Base-by-base conservation (phyloP, 768 basidiomycete genomes). In the Suillus subaureus region DNA sequence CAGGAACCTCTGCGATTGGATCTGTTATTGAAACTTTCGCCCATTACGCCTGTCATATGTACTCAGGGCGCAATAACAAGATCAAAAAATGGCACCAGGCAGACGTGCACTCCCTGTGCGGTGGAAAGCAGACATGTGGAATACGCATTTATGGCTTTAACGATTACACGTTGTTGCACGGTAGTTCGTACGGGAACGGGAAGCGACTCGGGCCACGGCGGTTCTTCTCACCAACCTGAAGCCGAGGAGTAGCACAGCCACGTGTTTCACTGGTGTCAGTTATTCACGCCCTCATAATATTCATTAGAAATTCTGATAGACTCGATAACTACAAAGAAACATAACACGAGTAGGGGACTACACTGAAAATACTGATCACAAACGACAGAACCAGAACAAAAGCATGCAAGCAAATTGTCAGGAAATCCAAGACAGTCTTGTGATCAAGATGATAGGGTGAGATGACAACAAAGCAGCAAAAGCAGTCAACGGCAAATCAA, bases 71-170 rank as follows among this genome's bases (percentile, higher is more conserved):
- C 40, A 26, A 28, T 28, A 42, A 31, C 40, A 18, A 56, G 57
- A 60, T 60, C 57, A 60, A 31, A 42, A 60, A 60, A 21, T 42
- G 35, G 58, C 58, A 60, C 39, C 39, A 60, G 58, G 58, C 40
- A 60, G 40, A 60, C 58, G 58, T 60, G 58, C 58, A 11, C 58
- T 60, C 58, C 40, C 40, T 43, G 26, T 60, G 37, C 26, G 28
- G 58, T 26, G 40, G 39, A 42, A 42, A 42, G 42, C 40, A 12
- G 58, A n/a, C 58, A 76, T 78, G 75, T 75, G 75, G 75, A 70
- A 58, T 71, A 69, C 70, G 75, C 76, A 64, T 76, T 60, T 60
- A 60, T 13, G 58, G 18, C 40, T 60, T 60, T 60, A 60, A 60
- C 58, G 58, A 60, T 31, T 60, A 60, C 58, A 60, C 58, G 58